Evolutionary conservation across 1,284 basidiomycete genomes (phyloP), one percentile per base, ranked within the genome.

Genomic region (Vanrija pseudolonga): DNA sequence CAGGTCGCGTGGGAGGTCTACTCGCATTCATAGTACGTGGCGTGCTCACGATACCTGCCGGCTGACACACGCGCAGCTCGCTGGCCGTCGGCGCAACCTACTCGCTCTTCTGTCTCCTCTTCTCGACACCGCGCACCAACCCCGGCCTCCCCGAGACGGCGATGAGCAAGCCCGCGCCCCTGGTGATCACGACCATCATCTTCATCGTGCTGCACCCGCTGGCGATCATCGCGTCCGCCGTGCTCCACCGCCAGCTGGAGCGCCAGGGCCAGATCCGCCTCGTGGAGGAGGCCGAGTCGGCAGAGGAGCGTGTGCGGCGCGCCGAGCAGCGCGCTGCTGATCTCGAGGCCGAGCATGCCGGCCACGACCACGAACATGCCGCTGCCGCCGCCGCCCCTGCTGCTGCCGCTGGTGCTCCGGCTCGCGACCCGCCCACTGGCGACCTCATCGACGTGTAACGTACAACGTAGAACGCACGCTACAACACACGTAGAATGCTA

Each of bases 131-230:
- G 3, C 58, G 71, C 36, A 60, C 60, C 11, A 67, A 63, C 48
- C 71, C 71, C 3, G 63, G 62, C 19, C 53, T 71, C 17, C 71
- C 71, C 6, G 62, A 63, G 9, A 67, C 69, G 3, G 66, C 63
- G 14, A 54, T 69, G 20, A 66, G 69, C 43, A 72, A 71, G 54
- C 72, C 75, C 15, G 71, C 72, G 14, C 58, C 67, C 3, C 50
- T 74, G 18, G 55, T 74, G 14, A 65, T 71, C 9, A 69, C 67
- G 7, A 53, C 75, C 49, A 68, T 76, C 57, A 60, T 73, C 49
- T 68, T 69, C 48, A 62, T 77, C n/a, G 72, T 71, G 1, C 62
- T 75, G 22, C 73, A 77, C 53, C 74, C 74, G 0, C 56, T 74
- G 23, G 68, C 69, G 5, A 59, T 74, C 12, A 47, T 77, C 15